Evolutionary conservation across 1,139 yeast genomes (phyloP).

Genomic region (Yamadazyma trypodendri): DNA sequence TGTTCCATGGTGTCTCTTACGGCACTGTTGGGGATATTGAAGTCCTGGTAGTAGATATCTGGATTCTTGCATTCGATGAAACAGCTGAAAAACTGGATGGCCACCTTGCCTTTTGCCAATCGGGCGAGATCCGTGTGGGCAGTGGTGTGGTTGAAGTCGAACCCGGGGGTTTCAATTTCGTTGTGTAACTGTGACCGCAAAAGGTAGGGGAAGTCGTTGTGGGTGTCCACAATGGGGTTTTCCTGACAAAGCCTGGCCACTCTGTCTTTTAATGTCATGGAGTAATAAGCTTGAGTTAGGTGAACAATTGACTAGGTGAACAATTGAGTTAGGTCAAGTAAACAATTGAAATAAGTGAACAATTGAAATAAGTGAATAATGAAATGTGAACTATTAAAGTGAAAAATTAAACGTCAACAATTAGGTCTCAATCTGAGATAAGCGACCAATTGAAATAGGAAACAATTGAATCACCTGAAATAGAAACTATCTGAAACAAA

Average conservation of each 20-base stretch:
- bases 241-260: neutral
- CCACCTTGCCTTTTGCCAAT: constrained; percentile 39
- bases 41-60: constrained; percentile 38
- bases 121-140: constrained; percentile 42
- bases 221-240: constrained; percentile 45
- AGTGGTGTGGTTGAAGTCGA: constrained; percentile 33
- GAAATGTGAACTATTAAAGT: no score
- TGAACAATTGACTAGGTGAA: no score
- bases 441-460: no score
- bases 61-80: constrained; percentile 43
- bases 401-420: no score
- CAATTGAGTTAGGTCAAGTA: no score
- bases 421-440: no score
- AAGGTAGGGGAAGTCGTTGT: constrained; percentile 48
- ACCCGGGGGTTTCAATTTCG: constrained; percentile 28
- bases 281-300: no score
- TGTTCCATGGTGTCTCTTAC: constrained; percentile 55
- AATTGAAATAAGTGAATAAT: no score
- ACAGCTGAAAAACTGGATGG: constrained; percentile 48
- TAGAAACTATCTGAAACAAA: no score
- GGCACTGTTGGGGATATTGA: constrained; percentile 36
- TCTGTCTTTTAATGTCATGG: no score
- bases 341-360: no score
- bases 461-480: no score
- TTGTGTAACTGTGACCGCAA: constrained; percentile 43